Percentiles rank a stretch among this genome's conserved stretches.
Evolutionary conservation across 768 basidiomycete species (phyloP).

Genomic region (Pisolithus orientalis): DNA sequence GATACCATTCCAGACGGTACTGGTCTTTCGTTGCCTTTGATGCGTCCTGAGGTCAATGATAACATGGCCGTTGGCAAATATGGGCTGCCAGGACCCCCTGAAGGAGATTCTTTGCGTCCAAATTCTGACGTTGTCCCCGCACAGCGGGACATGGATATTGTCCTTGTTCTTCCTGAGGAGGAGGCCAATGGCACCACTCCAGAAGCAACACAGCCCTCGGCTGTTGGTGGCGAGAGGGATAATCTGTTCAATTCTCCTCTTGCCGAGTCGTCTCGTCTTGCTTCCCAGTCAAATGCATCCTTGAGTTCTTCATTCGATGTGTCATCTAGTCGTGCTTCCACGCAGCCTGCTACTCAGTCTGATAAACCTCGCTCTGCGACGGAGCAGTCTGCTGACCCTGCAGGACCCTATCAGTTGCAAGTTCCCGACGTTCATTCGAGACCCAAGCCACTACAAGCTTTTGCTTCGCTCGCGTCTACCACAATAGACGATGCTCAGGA

Average conservation of each 20-base stretch:
- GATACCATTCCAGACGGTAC: constrained; percentile 26
- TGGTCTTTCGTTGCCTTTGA: constrained; percentile 10
- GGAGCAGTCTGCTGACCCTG: constrained; percentile 42
- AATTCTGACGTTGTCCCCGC: constrained; percentile 14
- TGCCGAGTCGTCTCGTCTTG: constrained; percentile 25
- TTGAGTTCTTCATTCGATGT: constrained; percentile 34
- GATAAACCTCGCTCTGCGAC: constrained; percentile 33
- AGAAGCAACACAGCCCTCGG: constrained; percentile 18
- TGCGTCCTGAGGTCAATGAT: constrained; percentile 14
- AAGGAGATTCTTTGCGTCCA: constrained; percentile 7
- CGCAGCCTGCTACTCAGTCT: constrained; percentile 27
- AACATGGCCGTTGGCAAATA: constrained; percentile 19
- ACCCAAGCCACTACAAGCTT: constrained; percentile 34
- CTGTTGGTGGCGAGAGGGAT: constrained; percentile 12
- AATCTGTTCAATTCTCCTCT: constrained; percentile 18
- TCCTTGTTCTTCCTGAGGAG: constrained; percentile 16
- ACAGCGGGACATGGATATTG: constrained; percentile 17
- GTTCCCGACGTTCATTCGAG: constrained; percentile 16
- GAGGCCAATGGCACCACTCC: constrained; percentile 8
- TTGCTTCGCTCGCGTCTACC: constrained; percentile 46
- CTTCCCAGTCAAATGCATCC: constrained; percentile 27
- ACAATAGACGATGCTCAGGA: constrained; percentile 41
- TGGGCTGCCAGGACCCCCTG: constrained; percentile 19
- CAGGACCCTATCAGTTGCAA: constrained; percentile 42
- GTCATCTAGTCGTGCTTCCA: constrained; percentile 41